Evolutionary conservation across 371 early-diverging fungal genomes (phyloP), one percentile per base, ranked within the genome.

Genomic region (Mucor sp.): DNA sequence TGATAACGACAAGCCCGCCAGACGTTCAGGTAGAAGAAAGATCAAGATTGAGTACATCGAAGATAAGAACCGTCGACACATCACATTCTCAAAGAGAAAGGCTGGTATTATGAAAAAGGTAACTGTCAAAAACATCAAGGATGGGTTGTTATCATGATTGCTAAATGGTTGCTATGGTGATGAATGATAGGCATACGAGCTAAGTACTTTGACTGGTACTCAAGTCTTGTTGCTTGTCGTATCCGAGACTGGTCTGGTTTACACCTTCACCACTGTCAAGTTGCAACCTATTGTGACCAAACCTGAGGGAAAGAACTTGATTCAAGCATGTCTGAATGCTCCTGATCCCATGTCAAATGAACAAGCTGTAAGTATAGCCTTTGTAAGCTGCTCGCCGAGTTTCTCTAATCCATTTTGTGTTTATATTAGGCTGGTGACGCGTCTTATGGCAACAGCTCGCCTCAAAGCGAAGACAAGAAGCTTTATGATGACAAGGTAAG

Each of bases 21-120:
- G 89, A 80, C 85, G 89, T 14, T 83, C 88, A 28, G 94, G 94
- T 9, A 85, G 98, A 57, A 88, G 96, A 74, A 97, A 97, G 79
- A 97, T 98, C 76, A 95, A 94, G 80, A 96, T 98, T 79, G 96
- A 95, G 77, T 99, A 93, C 72, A 99, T 99, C 61, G 91, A 93
- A 65, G 97, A 96, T 74, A 97, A 95, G 82, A 91, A 90, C 65
- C 85, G 95, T 65, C 89, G 99, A 70, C 95, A 96, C 69, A 97
- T 99, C 65, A 98, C 99, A 17, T 99, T 99, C 76, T 92, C 92
- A 72, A 99, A 99, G 80, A 87, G 99, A 76, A 99, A 99, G 78
- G 95, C 97, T 37, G 99, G 99, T 44, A 95, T 99, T 69, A 97
- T 99, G 97, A 99, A 99, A 80, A 99, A 98, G 89, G 93, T 89